These are phyloP conservation scores for Amanita exitialis DNA, from an alignment of 768 basidiomycete genomes.

Conservation along the genomic window DNA sequence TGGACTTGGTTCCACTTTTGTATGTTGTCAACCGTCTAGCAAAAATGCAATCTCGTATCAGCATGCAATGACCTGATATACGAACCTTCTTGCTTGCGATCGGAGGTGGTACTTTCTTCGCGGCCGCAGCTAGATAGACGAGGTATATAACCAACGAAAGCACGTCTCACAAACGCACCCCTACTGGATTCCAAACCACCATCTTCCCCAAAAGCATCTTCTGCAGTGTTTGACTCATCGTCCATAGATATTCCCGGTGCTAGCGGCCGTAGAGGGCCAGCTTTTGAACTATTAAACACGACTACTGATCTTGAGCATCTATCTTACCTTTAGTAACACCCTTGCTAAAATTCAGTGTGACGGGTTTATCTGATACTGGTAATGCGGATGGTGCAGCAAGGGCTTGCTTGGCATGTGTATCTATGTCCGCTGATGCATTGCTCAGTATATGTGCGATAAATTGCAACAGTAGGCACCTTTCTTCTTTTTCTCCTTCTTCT, in stretches of 20 bases:
- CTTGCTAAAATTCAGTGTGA: constrained; percentile 69
- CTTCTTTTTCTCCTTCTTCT: constrained; percentile 56
- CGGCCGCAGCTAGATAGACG: constrained; percentile 20
- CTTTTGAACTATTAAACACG: constrained; percentile 1
- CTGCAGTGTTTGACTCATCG: constrained; percentile 34
- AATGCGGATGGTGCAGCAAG: constrained; percentile 51
- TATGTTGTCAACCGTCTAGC: constrained; percentile 80
- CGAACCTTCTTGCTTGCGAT: constrained; percentile 79
- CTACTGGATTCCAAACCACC: constrained; percentile 33
- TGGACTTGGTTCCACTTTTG: constrained; percentile 97
- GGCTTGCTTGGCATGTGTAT: constrained; percentile 13
- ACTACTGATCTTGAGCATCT: constrained; percentile 14
- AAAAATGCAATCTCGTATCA: background rate
- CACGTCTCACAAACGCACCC: constrained; percentile 28
- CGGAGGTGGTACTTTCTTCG: constrained; percentile 72
- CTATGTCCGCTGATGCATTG: constrained; percentile 22
- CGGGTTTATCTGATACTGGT: constrained; percentile 72
- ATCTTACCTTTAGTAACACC: constrained; percentile 23
- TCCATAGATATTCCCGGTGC: constrained; percentile 62
- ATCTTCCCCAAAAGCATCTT: constrained; percentile 32
- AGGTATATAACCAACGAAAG: background rate
- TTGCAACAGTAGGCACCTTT: constrained; percentile 29
- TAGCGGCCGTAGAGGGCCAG: constrained; percentile 24
- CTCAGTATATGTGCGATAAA: background rate
- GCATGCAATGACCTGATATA: background rate